Base-by-base conservation (phyloP, 192 early-diverging fungal species). In the Coemansia sp. region DNA sequence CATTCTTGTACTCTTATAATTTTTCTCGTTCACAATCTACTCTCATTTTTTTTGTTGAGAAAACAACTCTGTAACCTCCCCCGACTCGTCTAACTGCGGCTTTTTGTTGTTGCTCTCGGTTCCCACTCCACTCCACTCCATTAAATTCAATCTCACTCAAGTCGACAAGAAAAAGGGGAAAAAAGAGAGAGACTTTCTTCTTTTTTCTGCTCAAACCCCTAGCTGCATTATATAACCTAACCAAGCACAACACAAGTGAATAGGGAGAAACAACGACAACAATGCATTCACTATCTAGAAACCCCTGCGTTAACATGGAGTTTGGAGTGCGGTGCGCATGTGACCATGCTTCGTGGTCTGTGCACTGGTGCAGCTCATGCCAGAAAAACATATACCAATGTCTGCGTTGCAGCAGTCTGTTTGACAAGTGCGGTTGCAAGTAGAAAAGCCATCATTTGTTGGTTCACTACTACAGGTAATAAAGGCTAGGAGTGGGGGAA, bases 301-400 rank as follows among this genome's bases (percentile, higher is more conserved):
- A 71, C 45, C 51, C 61, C 1, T 58, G 76, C 22, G 48, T 68
- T 2, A 66, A 62, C 66, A 61, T 76, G 41, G 79, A 82, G n/a
- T 77, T 76, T 59, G 74, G 72, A 47, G 79, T 82, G 36, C 61
- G 74, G 13, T 82, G 79, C 26, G 70, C 73, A 19, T 82, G 79
- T 36, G 62, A 65, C 8, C 79, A 82, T 46, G 60, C 56, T 15
- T 76, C 79, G 21, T 82, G 79, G 79, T 82, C 79, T 43, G 65
- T 82, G 22, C 74, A 82, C 42, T 82, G 74, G 71, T 82, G 79
- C 60, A 61, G 48, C 39, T 71, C 56, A 41, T 82, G 79, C 65
- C 21, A 60, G 9, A 60, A 67, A 18, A 82, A 77, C 67, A 71
- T 74, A 47, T 82, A 77, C 58, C 79, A 82, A 54, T 82, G 79